Evolutionary conservation across 1,284 basidiomycete genomes (phyloP).

Genomic region (Ganoderma multipileum): DNA sequence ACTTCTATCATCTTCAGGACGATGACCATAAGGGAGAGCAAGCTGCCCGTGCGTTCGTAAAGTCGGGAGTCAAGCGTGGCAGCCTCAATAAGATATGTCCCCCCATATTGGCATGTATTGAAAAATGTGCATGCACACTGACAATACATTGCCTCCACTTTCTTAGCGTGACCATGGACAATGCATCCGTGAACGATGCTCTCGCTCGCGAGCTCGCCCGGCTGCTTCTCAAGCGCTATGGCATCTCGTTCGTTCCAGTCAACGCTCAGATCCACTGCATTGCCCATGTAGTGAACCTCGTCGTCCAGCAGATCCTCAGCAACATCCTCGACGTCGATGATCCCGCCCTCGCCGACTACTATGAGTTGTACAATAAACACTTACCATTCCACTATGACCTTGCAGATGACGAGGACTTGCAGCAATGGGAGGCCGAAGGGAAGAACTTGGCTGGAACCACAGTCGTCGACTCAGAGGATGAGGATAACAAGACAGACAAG

Average conservation of each 20-base stretch:
- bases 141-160: constrained; percentile 10
- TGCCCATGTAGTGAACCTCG: constrained; percentile 44
- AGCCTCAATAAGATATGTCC: not conserved
- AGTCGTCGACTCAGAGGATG: no score
- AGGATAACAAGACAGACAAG: no score
- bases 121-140: not conserved
- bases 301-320: constrained; percentile 44
- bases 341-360: constrained; percentile 37
- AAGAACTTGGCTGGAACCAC: not conserved
- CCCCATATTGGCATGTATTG: no score
- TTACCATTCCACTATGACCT: not conserved
- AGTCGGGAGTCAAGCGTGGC: not conserved
- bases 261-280: constrained; percentile 27
- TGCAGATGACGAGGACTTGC: not conserved
- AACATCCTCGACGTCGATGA: constrained; percentile 40
- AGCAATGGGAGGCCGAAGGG: not conserved
- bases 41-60: not conserved
- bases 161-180: constrained; percentile 28
- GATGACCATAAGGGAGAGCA: not conserved
- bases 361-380: not conserved
- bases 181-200: constrained; percentile 35
- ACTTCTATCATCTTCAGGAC: not conserved
- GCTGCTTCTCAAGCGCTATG: not conserved
- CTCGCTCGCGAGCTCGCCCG: constrained; percentile 15
- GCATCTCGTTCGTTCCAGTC: not conserved